Evolutionary conservation across 2,329 filamentous ascomycete species (phyloP), one percentile per base, ranked within the genome.

Genomic region (Cercospora sp.): DNA sequence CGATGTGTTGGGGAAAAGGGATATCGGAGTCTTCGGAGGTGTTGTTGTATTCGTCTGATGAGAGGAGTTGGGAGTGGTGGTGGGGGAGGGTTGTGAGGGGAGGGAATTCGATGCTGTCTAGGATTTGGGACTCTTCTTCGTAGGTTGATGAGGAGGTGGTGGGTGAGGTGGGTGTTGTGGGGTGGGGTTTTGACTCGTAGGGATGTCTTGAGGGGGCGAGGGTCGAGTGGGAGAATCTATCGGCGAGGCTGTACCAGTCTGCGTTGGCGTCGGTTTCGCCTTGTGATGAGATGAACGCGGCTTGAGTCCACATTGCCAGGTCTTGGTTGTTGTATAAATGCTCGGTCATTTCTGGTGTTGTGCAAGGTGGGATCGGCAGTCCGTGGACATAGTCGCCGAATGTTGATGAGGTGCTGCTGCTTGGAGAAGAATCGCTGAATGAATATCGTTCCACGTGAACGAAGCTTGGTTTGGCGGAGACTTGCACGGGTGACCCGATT

Each of bases 401-500:
- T 8, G 31, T 36, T 18, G 63, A 64, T 42, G 51, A 28, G 13
- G 33, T 20, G 18, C 20, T 59, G 33, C 51, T 42, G 9, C 23
- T 18, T 30, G 51, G 57, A 4, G 63, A 59, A n/a, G 63, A 45
- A 31, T 20, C 26, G 51, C 63, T 64, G 12, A 31, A 26, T 18
- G 63, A 42, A 42, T 16, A 39, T 13, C 18, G 30, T 13, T 48
- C 51, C 16, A 36, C 8, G 16, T 58, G 53, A 5, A 26, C 53
- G 18, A 58, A 64, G 23, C 18, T 59, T 18, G 51, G 31, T 20
- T 31, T 59, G 1, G n/a, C 39, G 5, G 62, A 31, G 16, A 58
- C 39, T 31, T 58, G 39, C n/a, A 64, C 39, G 30, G 66, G 62
- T n/a, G 66, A 67, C 3, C 62, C 57, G 1, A 26, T 31, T 23